Conservation (phyloP, 805 yeast species). For the Candida awuae region DNA sequence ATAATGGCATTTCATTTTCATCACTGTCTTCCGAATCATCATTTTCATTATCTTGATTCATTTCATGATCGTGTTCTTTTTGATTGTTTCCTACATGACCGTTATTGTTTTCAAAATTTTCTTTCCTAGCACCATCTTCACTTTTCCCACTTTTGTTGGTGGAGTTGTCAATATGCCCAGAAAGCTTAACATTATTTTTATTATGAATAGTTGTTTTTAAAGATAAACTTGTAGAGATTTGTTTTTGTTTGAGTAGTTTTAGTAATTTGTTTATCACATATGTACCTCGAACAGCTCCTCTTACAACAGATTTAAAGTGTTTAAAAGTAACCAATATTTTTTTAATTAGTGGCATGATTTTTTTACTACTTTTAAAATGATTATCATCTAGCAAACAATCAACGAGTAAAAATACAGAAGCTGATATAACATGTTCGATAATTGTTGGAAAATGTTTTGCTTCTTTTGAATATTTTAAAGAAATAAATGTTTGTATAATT, state of each 20-base stretch:
- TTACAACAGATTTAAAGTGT: slow-evolving; percentile 19
- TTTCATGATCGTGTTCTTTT: background rate
- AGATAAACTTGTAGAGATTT: too few relatives aligned
- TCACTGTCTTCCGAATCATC: background rate
- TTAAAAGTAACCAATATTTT: slow-evolving; percentile 17
- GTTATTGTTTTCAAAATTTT: too few relatives aligned
- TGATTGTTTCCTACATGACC: too few relatives aligned
- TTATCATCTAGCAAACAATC: slow-evolving; percentile 23
- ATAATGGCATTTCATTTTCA: background rate
- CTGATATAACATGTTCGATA: slow-evolving; percentile 21
- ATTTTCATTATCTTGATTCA: background rate
- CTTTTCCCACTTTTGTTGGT: too few relatives aligned
- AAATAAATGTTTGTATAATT: slow-evolving; percentile 14
- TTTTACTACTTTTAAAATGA: slow-evolving; percentile 14
- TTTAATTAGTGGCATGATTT: slow-evolving; percentile 13
- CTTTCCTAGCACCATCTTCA: background rate
- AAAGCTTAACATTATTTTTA: background rate
- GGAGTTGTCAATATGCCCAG: background rate
- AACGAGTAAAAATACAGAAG: slow-evolving; percentile 24
- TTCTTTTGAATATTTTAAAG: slow-evolving; percentile 12
- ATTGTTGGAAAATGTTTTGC: slow-evolving; percentile 22
- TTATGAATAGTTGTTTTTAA: too few relatives aligned
- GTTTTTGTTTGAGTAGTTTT: slow-evolving; percentile 2
- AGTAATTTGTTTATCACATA: slow-evolving; percentile 23
- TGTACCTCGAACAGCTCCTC: slow-evolving; percentile 27